A percentile compares a stretch with the other conserved stretches of the same genome.
Conservation (phyloP, 192 early-diverging fungal genomes). For the Obelidium mucronatum region DNA sequence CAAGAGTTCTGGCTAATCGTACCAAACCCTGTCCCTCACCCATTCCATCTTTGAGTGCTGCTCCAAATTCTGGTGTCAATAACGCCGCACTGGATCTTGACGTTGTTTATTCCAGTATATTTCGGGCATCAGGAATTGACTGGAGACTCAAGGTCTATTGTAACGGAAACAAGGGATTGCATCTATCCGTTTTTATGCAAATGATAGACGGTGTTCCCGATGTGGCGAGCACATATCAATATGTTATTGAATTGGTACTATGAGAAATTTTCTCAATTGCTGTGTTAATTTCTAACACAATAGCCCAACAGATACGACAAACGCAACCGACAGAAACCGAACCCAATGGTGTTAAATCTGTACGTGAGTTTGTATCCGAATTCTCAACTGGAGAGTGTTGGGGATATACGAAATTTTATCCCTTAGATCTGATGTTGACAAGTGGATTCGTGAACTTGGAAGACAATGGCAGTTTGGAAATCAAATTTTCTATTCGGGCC, state of each 20-base stretch:
- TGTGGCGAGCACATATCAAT: constrained; percentile 39
- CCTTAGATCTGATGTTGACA: constrained; percentile 26
- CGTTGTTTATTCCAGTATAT: constrained; percentile 23
- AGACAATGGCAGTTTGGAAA: constrained; percentile 28
- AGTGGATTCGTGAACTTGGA: constrained; percentile 24
- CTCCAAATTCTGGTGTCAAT: background rate
- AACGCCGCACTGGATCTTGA: background rate
- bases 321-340: background rate
- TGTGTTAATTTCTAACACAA: background rate
- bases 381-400: constrained; percentile 39
- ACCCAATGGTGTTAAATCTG: constrained; percentile 7
- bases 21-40: too few relatives aligned
- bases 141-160: constrained; percentile 51
- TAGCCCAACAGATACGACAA: constrained; percentile 9
- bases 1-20: background rate
- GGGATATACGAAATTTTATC: constrained; percentile 46
- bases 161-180: constrained; percentile 33
- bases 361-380: constrained; percentile 36
- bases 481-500: constrained; percentile 41
- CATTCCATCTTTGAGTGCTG: background rate
- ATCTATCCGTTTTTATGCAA: constrained; percentile 38
- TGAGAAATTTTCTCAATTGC: background rate
- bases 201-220: constrained; percentile 18
- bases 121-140: constrained; percentile 20
- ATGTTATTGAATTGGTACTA: constrained; percentile 40